phyloP scores from a whole-genome alignment of 331 rosid species.

The Stylosanthes scabra region DNA sequence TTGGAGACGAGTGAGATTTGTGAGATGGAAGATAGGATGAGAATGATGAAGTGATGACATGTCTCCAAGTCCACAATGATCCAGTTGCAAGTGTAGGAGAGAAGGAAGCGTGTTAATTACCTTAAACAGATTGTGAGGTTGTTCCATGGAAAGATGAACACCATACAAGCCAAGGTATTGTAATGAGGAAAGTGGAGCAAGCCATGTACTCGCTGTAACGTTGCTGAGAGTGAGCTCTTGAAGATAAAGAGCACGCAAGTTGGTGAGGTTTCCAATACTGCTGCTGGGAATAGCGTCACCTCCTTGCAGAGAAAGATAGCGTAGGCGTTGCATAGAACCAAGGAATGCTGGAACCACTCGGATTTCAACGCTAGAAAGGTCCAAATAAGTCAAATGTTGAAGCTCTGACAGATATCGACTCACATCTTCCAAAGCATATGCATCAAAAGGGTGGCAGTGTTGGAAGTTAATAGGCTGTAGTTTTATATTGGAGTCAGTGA shows the following conservation, averaged over 20 bases:
- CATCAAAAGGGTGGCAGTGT: background rate
- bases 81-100: constrained; percentile 9
- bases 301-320: background rate
- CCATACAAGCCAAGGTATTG: no score
- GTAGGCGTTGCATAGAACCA: constrained; percentile 6
- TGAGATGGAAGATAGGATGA: background rate
- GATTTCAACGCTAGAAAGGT: background rate
- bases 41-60: background rate
- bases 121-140: constrained; percentile 5
- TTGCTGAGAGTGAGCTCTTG: no score
- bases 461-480: background rate
- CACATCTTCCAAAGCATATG: background rate
- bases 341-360: background rate
- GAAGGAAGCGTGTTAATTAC: constrained; percentile 46
- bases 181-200: no score
- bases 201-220: no score
- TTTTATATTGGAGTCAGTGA: background rate
- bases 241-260: no score
- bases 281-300: no score
- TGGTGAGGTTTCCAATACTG: no score
- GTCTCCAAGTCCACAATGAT: background rate
- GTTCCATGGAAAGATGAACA: background rate
- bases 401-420: constrained; percentile 8
- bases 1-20: background rate
- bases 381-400: constrained; percentile 32